Evolutionary conservation across 306 rosid genomes (phyloP), one percentile per base, ranked within the genome.

Genomic region (Coriaria nepalensis): DNA sequence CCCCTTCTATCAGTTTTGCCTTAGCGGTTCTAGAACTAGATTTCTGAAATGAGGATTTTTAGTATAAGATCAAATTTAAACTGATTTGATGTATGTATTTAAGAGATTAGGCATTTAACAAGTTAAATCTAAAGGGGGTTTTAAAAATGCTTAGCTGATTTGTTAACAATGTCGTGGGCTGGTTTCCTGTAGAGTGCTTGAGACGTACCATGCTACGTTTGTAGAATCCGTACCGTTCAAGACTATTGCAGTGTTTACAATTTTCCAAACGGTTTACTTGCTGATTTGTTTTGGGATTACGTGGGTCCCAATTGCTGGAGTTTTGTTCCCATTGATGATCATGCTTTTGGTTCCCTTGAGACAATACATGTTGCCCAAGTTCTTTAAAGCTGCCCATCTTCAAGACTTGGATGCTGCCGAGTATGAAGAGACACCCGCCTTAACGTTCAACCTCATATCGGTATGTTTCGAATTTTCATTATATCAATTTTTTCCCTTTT

Each of bases 261-360:
- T 72, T 41, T 83, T 79, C 75, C 85, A 83, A 44, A 75, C 82
- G 12, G 63, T 57, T 13, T 79, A 83, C 78, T 77, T 83, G 80
- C 63, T 83, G 56, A 65, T 77, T 49, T 83, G 88, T 61, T 83
- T 77, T 48, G 94, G 94, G 61, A 64, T 79, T 47, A 83, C 94
- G 6, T 83, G 94, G 88, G 61, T 83, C 56, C 94, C 88, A 36
- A 67, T 57, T 33, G 94, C 88, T 11, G 94, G 94, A 35, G 74
- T 77, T 69, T 76, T 83, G 33, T 83, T 83, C 69, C 94, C 94
- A 15, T 57, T 83, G 47, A 61, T 83, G 88, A 83, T 83, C 70
- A 79, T 83, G 94, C 80, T 83, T 64, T 72, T 83, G 64, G 82
- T 83, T 77, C 94, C 94, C 42, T 82, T 83, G 44, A 74, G 94